Conservation (phyloP, 2,329 filamentous ascomycete species). For the Lomentospora prolificans region DNA sequence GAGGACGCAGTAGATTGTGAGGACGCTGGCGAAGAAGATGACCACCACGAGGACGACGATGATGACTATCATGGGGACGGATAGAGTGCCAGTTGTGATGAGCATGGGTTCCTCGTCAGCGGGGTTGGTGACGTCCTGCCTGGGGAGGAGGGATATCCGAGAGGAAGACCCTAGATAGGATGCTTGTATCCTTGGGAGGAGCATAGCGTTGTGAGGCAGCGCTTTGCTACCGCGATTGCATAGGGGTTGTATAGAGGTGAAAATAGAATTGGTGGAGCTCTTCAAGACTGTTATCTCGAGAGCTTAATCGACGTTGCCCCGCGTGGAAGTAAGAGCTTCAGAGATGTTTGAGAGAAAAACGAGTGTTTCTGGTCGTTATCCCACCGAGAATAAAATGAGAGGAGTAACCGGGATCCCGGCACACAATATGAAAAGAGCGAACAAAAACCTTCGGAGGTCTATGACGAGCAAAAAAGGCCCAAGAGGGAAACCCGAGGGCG, state of each 20-base stretch:
- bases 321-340: background rate
- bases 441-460: too few species aligned
- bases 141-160: background rate
- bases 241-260: background rate
- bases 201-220: background rate
- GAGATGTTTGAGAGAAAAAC: background rate
- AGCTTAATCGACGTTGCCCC: too few species aligned
- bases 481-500: background rate
- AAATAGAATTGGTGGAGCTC: too few species aligned
- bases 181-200: slow-evolving; percentile 1
- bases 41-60: slow-evolving; percentile 2
- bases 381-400: background rate
- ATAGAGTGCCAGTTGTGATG: background rate
- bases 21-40: slow-evolving; percentile 6
- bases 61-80: slow-evolving; percentile 6
- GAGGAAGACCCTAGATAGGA: background rate
- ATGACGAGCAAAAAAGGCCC: too few species aligned
- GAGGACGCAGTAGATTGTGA: slow-evolving; percentile 6
- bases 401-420: background rate
- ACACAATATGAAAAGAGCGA: background rate
- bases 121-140: background rate
- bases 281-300: too few species aligned
- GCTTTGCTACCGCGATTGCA: background rate
- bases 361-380: background rate
- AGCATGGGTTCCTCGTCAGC: background rate